Percentiles rank a stretch among this genome's conserved stretches.
phyloP scores from a whole-genome alignment of 768 basidiomycete species.

The Phanerochaete carnosa region DNA sequence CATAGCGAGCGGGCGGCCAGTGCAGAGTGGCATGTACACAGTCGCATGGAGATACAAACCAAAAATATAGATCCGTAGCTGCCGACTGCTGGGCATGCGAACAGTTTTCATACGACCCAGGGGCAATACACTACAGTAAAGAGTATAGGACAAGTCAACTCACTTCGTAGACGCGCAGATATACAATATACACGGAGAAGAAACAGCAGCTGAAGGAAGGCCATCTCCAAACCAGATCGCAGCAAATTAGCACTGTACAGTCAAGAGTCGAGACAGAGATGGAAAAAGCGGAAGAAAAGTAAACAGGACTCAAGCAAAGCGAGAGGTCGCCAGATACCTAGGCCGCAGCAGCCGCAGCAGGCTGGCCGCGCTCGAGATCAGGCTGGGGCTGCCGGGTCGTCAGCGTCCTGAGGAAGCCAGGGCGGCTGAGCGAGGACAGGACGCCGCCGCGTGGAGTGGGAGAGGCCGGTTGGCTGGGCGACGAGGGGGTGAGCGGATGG shows the following conservation, averaged over 20 bases:
- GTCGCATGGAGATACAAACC: too few species aligned
- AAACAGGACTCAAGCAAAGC: too few species aligned
- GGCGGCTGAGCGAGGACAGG: constrained; percentile 12
- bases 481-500: constrained; percentile 9
- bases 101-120: background rate
- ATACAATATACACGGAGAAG: background rate
- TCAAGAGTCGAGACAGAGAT: background rate
- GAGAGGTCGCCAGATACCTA: too few species aligned
- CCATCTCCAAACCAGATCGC: background rate
- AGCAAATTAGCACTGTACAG: background rate
- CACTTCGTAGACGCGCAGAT: background rate
- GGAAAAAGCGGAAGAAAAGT: too few species aligned
- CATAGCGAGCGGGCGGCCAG: too few species aligned
- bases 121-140: background rate
- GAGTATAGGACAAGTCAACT: background rate
- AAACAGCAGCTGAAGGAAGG: background rate
- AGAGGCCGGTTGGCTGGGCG: constrained; percentile 7
- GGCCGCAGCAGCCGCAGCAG: constrained; percentile 10
- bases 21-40: too few species aligned
- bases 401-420: constrained; percentile 21
- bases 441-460: constrained; percentile 19
- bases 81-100: too few species aligned
- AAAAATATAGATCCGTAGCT: too few species aligned
- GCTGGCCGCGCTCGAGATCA: constrained; percentile 25
- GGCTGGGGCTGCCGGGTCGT: constrained; percentile 15